Evolutionary conservation across 2,329 filamentous ascomycete genomes (phyloP), one percentile per base, ranked within the genome.

Genomic region (Fusarium veterinarium): DNA sequence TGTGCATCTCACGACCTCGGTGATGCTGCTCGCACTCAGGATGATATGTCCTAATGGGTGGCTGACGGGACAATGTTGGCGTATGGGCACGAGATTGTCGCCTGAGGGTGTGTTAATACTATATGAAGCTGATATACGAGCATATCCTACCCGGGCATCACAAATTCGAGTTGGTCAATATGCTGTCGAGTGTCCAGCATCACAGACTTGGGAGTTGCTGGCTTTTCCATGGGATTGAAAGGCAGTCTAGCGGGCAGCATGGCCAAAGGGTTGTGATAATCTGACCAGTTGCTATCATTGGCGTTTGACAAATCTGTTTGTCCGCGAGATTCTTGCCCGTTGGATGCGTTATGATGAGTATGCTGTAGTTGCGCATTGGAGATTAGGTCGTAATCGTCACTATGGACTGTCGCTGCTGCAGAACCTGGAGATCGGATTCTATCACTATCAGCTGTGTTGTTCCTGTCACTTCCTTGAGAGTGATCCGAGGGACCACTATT

Each of bases 351-450:
- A 16, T 28, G n/a, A 23, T 11, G 40, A 35, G 17, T 11, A 25
- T 28, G 23, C 19, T 30, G 11, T 13, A 31, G 11, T 14, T 30
- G 61, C 40, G 60, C 48, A 25, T 60, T 58, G 23, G 69, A 35
- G 9, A 62, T 41, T 9, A 74, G 52, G 12, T 79, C 69, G 35
- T 78, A 83, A 58, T 83, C 81, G 38, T 84, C 81, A 33, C 78
- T 82, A 44, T 80, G 78, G 8, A 84, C 81, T 4, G 81, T 83
- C 17, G 82, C 82, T 35, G 69, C 70, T 41, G 78, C 76, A 7
- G 79, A 81, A 28, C 62, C 65, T 10, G 78, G 68, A 8, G 80
- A 81, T 17, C 69, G 45, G 7, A 40, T 30, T 33, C 67, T 69
- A 14, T 64, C 57, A 16, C 14, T 31, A 11, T 31, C 53, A 28